Percentiles rank a stretch among this genome's conserved stretches.
phyloP scores from a whole-genome alignment of 306 rosid species.

The Quercus gilva region DNA sequence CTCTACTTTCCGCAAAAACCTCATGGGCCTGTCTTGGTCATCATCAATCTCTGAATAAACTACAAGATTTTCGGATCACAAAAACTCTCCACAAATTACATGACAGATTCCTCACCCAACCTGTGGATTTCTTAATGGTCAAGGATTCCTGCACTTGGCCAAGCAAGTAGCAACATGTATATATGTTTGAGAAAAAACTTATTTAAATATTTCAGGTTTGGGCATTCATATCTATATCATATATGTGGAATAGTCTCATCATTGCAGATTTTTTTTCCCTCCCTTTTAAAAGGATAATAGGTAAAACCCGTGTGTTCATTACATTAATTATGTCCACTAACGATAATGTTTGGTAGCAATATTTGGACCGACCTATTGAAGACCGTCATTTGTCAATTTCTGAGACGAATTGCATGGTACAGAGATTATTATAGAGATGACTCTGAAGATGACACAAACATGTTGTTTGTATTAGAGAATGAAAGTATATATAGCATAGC shows the following conservation, averaged over 20 bases:
- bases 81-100: constrained; percentile 22
- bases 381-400: constrained; percentile 18
- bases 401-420: constrained; percentile 12
- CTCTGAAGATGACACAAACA: constrained; percentile 25
- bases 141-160: constrained; percentile 58
- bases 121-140: constrained; percentile 42
- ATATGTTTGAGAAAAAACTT: constrained; percentile 27
- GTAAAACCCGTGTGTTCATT: background rate
- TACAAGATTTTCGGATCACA: constrained; percentile 8
- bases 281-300: background rate
- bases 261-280: constrained; percentile 4
- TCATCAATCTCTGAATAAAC: constrained; percentile 19
- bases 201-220: constrained; percentile 43
- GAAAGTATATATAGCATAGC: constrained; percentile 18
- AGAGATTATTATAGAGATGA: constrained; percentile 1
- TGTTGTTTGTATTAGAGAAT: constrained; percentile 34
- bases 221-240: constrained; percentile 16
- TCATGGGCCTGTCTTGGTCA: constrained; percentile 34
- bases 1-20: constrained; percentile 37
- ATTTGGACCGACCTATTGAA: constrained; percentile 13
- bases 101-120: constrained; percentile 37
- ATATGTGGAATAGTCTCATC: constrained; percentile 12
- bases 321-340: background rate
- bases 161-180: constrained; percentile 16
- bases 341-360: background rate